Evolutionary conservation across 805 yeast species (phyloP), one percentile per base, ranked within the genome.

Genomic region (Lipomyces orientalis): DNA sequence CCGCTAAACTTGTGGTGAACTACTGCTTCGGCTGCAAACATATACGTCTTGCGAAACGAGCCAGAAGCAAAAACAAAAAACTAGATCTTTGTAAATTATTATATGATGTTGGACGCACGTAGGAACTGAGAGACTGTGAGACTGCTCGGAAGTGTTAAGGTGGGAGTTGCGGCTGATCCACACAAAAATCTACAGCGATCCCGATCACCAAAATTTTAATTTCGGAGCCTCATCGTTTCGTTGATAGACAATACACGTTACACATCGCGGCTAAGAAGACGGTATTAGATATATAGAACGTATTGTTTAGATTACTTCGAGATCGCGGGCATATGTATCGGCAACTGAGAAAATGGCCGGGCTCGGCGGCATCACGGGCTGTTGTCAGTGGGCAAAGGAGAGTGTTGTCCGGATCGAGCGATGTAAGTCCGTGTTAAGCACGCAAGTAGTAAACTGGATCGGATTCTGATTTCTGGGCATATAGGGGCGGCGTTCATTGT

Each of bases 401-500:
- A 43, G 10, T 1, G 49, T 43, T 43, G 9, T 43, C 49, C 0
- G 49, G 49, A 43, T 43, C 49, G 22, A 4, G 7, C 49, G 4
- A 43, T 43, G 49, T 43, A 43, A 8, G 49, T 43, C 22, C 49
- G 19, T 43, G 16, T 16, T 43, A 43, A 43, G 22, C n/a, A 8
- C 22, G 10, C 22, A 43, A 43, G 4, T 12, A 19, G 1, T 43
- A 43, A 43, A 16, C 49, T 16, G 49, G 22, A 43, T 16, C 49
- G 9, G 49, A 43, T 43, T 16, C n/a, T 43, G 16, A 43, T 43
- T 43, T 37, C n/a, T 43, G 49, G 49, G 16, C 16, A 43, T 43
- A 16, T 43, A 43, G 49, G 22, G 49, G 6, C 49, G 49, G 16
- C 7, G 9, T 7, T 43, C 49, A 4, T n/a, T 68, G 43, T 69